Evolutionary conservation across 179 eudicot species (phyloP), one percentile per base, ranked within the genome.

Genomic region (Silene coronaria): DNA sequence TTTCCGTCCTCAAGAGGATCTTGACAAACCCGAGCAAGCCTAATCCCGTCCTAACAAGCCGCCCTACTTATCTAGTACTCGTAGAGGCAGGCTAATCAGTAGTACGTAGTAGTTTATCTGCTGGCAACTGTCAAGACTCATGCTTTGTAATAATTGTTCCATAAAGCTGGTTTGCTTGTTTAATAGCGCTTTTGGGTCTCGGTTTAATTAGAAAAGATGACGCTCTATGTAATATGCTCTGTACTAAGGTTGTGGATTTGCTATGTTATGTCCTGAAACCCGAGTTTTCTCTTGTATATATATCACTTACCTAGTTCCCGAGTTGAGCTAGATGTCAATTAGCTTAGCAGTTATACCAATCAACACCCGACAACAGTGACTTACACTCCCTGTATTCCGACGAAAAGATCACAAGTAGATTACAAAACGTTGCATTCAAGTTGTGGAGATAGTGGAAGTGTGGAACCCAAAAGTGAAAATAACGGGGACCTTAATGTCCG

Each of bases 1-100:
- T 81, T 87, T 87, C 88, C 93, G 97, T 46, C 85, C 97, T 66
- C 85, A 77, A 0, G 97, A 91, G 93, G 86, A 89, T 69, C 63
- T 92, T 79, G 97, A 91, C 26, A 89, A 86, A 79, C 97, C 97
- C 53, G 63, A 81, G 51, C 85, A 80, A 69, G 76, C 82, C 65
- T 84, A 66, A 81, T 23, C 16, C 38, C 14, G 14, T 8, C 60
- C 13, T 8, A 67, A 28, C 46, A 60, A 78, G 82, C 80, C 84
- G 59, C 81, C 79, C 76, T 78, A 78, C 71, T 53, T 10, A 17
- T 57, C 26, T 14, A 27, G 4, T 32, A 67, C 6, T 7, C 74
- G 75, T 81, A 51, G 78, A 77, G 80, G 80, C 76, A n/a, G 76
- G 78, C 76, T 19, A 42, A 38, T 51, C 57, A 38, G 21, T 76